Evolutionary conservation across 2,329 filamentous ascomycete species (phyloP), one percentile per base, ranked within the genome.

Genomic region (Aspergillus cejpii): DNA sequence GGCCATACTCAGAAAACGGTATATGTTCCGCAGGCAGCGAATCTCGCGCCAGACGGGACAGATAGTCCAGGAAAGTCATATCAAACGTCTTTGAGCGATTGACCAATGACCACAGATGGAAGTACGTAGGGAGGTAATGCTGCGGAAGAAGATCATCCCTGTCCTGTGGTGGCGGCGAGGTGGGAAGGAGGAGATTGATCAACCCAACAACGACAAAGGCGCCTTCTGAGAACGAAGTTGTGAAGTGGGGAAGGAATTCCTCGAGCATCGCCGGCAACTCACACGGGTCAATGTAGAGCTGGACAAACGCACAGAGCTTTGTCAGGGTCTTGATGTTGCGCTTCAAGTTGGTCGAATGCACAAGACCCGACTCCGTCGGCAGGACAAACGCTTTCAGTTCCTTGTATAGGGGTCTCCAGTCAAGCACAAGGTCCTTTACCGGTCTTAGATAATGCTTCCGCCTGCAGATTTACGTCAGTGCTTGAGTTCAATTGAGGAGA

Each of bases 401-500:
- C 58, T 88, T 85, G 80, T 87, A 98, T 23, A 98, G 73, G 6
- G 90, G 91, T 56, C 81, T 81, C 92, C 92, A 98, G 65, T 98
- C 91, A 48, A 98, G 78, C 10, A 79, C 76, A n/a, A 98, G 75
- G 61, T 98, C 94, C 53, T 89, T 87, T 45, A 85, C 83, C 1
- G 91, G 88, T 55, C 87, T 89, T 26, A 98, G 78, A 66, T 97
- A 97, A 69, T 97, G 91, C 64, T 94, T 95, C 63, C 91, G 90
- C 70, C 88, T 92, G 54, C 20, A 44, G 51, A 39, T 5, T 50
- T 45, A 49, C 12, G 43, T 63, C 49, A 62, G 54, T 27, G 31
- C n/a, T 34, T 43, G 28, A 38, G 15, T 28, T 5, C 21, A 20
- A 29, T 12, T n/a, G n/a, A 51, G 19, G n/a, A 29, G 27, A 24